A percentile compares a stretch with the other conserved stretches of the same genome.
These are phyloP conservation scores for Cutaneotrichosporon sp. DNA, from an alignment of 1,284 basidiomycete species.

Conservation along the genomic window DNA sequence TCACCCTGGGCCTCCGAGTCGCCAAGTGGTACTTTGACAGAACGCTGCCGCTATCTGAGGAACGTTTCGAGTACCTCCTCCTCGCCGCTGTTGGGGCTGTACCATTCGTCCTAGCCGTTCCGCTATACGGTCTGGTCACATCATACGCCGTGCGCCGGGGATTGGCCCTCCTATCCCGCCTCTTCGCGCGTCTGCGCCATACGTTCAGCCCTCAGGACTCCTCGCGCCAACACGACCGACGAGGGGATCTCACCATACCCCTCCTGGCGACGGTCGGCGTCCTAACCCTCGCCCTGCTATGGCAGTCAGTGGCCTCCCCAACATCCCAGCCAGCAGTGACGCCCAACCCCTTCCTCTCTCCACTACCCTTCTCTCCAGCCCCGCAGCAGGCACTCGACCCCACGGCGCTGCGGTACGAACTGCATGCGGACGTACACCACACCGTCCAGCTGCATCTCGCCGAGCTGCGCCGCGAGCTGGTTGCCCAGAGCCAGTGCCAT, in stretches of 20 bases:
- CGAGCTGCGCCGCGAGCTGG: neutral
- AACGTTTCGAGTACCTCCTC: neutral
- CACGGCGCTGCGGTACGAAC: neutral
- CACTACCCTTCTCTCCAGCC: neutral
- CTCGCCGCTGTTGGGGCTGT: neutral
- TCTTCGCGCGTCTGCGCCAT: neutral
- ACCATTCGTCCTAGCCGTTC: neutral
- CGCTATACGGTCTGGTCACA: neutral
- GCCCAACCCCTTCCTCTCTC: neutral
- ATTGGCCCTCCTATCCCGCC: neutral
- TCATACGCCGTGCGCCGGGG: neutral
- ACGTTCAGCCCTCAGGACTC: neutral
- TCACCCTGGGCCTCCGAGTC: neutral
- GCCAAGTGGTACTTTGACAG: constrained; percentile 3
- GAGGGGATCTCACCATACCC: neutral
- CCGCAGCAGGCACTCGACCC: neutral
- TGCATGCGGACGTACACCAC: neutral
- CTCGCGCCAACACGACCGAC: neutral
- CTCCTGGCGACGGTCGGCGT: neutral
- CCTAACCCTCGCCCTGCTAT: neutral
- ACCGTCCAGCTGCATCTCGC: constrained; percentile 1
- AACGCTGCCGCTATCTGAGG: neutral
- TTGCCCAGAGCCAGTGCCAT: neutral
- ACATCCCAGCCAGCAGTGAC: neutral
- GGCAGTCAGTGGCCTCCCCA: neutral